Evolutionary conservation across 106 monocot genomes (phyloP), one percentile per base, ranked within the genome.

Genomic region (Posidonia australis): DNA sequence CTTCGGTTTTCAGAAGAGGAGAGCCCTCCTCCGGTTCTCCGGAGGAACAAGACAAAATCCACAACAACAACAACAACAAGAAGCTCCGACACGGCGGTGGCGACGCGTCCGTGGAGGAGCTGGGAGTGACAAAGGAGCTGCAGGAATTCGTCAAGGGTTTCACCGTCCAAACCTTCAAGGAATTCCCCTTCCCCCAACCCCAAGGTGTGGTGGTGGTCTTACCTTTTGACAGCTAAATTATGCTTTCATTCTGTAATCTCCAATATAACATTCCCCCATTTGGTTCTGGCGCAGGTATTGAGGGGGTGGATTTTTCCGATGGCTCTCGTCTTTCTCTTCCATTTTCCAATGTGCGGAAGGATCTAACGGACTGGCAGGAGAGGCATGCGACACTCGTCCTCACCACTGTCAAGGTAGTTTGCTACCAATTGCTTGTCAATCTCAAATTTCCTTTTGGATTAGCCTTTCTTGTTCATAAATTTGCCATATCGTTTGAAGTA

Each of bases 331-430:
- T n/a, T n/a, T n/a, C n/a, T n/a, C n/a, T n/a, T n/a, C n/a, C n/a
- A n/a, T n/a, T n/a, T n/a, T 49, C 36, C 7, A 80, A 78, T 51
- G 46, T 76, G 24, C 67, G 71, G 51, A 68, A 73, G 56, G 88
- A 93, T 76, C 90, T 98, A 13, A 78, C 80, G 16, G 84, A 83
- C 28, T 98, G 96, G 90, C 87, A 98, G 76, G 81, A 87, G 82
- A 69, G 65, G 36, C 96, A 91, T 52, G 90, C 96, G 5, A 69
- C 64, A 21, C 80, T 84, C 14, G 68, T 91, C 31, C 78, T 98
- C 12, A 70, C 81, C 26, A 81, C 67, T 64, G 75, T 76, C 54
- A 87, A 90, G 89, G 94, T 94, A 36, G 13, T 36, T 7, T 36
- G 2, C 36, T 36, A 36, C 36, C 36, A 7, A n/a, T n/a, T n/a